phyloP scores from a whole-genome alignment of 768 basidiomycete genomes.

The Lactifluus subvellereus region DNA sequence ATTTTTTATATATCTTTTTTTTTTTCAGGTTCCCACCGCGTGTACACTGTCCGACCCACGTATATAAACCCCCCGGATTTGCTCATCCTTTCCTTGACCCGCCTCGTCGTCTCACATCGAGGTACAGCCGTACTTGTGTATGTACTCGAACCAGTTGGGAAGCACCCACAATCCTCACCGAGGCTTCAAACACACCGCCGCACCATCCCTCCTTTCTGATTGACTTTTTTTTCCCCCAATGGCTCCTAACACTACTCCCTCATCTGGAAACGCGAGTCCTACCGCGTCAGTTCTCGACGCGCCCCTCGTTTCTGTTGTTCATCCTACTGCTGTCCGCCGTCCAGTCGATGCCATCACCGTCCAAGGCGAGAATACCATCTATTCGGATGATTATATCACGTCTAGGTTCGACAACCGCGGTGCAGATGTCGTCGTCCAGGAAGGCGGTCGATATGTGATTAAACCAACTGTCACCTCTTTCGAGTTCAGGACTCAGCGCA shows the following conservation, averaged over 20 bases:
- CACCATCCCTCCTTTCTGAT: slow-evolving; percentile 49
- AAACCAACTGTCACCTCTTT: slow-evolving; percentile 74
- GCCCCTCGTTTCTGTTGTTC: slow-evolving; percentile 63
- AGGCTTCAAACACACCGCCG: slow-evolving; percentile 78
- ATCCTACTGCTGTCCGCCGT: slow-evolving; percentile 82
- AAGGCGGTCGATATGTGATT: slow-evolving; percentile 70
- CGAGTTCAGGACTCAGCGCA: slow-evolving; percentile 87
- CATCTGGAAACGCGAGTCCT: slow-evolving; percentile 48
- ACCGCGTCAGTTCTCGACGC: slow-evolving; percentile 68
- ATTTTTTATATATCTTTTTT: not conserved
- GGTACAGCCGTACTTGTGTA: slow-evolving; percentile 41
- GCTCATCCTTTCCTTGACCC: not conserved
- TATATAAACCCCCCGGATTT: slow-evolving; percentile 8
- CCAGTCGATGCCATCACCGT: slow-evolving; percentile 66
- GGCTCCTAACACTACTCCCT: slow-evolving; percentile 44
- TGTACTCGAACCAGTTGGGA: slow-evolving; percentile 94
- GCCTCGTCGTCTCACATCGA: not conserved
- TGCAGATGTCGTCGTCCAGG: slow-evolving; percentile 54
- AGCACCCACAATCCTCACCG: slow-evolving; percentile 84
- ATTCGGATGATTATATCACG: slow-evolving; percentile 78
- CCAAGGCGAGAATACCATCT: slow-evolving; percentile 73
- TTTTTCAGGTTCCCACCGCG: not conserved
- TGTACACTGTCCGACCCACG: not conserved
- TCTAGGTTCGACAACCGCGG: slow-evolving; percentile 79
- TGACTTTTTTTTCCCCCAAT: slow-evolving; percentile 35